Evolutionary conservation across 2,329 filamentous ascomycete genomes (phyloP).

Genomic region (Clonostachys solani): DNA sequence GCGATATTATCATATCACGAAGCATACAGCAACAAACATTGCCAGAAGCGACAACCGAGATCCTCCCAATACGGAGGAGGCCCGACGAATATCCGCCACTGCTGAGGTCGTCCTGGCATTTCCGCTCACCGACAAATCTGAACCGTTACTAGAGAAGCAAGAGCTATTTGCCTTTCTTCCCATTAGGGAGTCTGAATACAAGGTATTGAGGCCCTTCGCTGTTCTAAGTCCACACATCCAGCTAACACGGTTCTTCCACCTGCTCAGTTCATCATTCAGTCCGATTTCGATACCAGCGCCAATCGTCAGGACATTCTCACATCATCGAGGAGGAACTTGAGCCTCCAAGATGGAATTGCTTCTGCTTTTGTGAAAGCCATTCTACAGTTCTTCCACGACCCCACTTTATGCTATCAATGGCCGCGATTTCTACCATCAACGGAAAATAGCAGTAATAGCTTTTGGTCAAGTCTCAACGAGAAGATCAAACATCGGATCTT

Average conservation of each 20-base stretch:
- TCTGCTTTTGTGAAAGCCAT: conserved; percentile 31
- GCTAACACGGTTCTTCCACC: neutral
- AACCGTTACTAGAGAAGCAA: conserved; percentile 30
- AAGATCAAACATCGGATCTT: conserved; percentile 12
- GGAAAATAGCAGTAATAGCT: conserved; percentile 12
- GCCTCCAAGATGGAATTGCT: conserved; percentile 25
- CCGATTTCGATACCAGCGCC: conserved; percentile 42
- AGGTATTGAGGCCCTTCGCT: conserved; percentile 15
- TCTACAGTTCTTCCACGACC: conserved; percentile 28
- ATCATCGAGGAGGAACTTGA: conserved; percentile 29
- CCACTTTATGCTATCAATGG: conserved; percentile 34
- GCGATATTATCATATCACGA: conserved; percentile 21
- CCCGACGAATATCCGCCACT: conserved; percentile 9
- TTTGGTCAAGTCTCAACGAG: conserved; percentile 17
- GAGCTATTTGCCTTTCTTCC: conserved; percentile 41
- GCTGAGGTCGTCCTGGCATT: conserved; percentile 40
- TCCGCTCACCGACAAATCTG: conserved; percentile 23
- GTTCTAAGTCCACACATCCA: neutral
- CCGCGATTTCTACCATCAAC: conserved; percentile 34
- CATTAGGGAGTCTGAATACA: conserved; percentile 33
- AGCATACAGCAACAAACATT: conserved; percentile 15
- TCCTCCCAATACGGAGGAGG: conserved; percentile 17
- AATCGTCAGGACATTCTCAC: conserved; percentile 34
- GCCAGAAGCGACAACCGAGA: conserved; percentile 26
- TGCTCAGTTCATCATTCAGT: conserved; percentile 39